Evolutionary conservation across 176 grass and related monocot species (phyloP).

Genomic region (Oryza rufipogon): DNA sequence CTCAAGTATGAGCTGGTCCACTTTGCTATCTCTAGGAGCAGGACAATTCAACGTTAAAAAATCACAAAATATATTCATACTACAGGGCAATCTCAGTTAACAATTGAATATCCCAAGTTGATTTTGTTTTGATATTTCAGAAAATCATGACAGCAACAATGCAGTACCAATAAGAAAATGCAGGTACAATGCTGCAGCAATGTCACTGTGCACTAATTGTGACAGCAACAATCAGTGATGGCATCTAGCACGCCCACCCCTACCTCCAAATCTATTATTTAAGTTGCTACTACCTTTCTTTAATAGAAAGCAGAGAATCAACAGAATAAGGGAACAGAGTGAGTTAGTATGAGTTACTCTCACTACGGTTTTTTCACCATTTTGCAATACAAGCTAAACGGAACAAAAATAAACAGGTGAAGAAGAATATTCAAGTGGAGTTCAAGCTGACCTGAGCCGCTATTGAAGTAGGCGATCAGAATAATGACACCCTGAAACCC

Average conservation of each 20-base stretch:
- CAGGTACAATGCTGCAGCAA: background rate
- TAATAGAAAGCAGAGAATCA: slow-evolving; percentile 8
- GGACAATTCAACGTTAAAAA: background rate
- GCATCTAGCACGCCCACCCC: background rate
- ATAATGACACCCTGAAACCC: slow-evolving; percentile 68
- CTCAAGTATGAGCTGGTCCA: background rate
- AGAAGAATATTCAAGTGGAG: background rate
- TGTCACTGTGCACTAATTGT: background rate
- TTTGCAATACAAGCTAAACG: background rate
- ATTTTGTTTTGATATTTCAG: background rate
- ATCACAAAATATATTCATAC: background rate
- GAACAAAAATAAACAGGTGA: background rate
- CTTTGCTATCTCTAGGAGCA: background rate
- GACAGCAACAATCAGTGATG: background rate
- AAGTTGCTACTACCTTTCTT: background rate
- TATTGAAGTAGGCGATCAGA: slow-evolving; percentile 75
- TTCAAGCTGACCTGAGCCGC: slow-evolving; percentile 60
- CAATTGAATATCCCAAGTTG: background rate
- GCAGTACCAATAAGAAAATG: background rate
- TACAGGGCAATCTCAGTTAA: background rate
- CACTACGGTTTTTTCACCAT: background rate
- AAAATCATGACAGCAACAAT: background rate
- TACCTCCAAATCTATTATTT: background rate
- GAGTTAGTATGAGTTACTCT: background rate
- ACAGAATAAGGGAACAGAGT: background rate